A percentile compares a stretch with the other conserved stretches of the same genome.
phyloP scores from a whole-genome alignment of 2,329 filamentous ascomycete species.

The Xylariaceae sp. region DNA sequence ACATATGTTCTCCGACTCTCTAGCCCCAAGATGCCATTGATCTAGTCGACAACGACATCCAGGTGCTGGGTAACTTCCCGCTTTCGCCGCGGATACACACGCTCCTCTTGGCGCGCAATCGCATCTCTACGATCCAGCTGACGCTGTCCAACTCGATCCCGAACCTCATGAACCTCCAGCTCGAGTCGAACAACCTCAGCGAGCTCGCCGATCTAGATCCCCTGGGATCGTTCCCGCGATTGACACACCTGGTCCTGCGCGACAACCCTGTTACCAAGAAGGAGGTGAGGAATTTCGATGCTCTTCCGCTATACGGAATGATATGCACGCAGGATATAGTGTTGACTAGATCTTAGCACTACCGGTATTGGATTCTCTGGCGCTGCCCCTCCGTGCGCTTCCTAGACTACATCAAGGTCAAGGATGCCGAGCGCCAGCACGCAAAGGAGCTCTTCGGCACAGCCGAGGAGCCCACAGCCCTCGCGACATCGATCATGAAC shows the following conservation, averaged over 20 bases:
- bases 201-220: conserved; percentile 86
- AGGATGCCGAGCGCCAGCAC: conserved; percentile 71
- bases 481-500: conserved; percentile 80
- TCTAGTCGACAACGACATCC: conserved; percentile 96
- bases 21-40: conserved; percentile 96
- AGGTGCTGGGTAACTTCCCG: conserved; percentile 84
- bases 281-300: conserved; percentile 60
- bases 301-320: background rate
- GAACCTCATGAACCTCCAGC: conserved; percentile 72
- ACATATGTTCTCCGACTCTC: background rate
- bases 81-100: conserved; percentile 82
- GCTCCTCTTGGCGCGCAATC: conserved; percentile 83
- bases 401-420: conserved; percentile 89
- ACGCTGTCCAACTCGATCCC: conserved; percentile 70
- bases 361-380: conserved; percentile 89
- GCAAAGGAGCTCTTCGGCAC: conserved; percentile 82
- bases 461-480: conserved; percentile 66
- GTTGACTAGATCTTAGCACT: conserved; percentile 55
- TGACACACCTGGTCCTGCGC: conserved; percentile 75
- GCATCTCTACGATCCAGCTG: conserved; percentile 74
- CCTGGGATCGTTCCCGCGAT: conserved; percentile 59
- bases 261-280: conserved; percentile 91
- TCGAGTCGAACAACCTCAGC: conserved; percentile 74
- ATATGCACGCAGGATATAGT: background rate
- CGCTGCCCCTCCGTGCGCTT: conserved; percentile 79